These are phyloP conservation scores for Goniomonas avonlea DNA, from an alignment of 78 protist genomes.

Conservation along the genomic window DNA sequence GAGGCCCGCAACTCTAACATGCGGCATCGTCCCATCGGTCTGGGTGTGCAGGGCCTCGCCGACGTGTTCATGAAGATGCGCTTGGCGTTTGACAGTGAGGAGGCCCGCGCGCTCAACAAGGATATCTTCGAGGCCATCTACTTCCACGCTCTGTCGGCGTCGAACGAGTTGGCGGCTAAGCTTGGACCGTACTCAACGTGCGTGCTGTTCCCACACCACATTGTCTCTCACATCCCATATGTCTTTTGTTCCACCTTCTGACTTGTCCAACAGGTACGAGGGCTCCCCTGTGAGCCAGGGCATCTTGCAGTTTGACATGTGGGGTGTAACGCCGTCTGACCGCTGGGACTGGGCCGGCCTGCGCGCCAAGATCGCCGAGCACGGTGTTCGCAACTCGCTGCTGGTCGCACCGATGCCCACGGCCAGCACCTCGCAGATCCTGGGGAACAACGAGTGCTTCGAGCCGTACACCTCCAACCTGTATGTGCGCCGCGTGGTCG, in stretches of 20 bases:
- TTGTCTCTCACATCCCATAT: too few relatives aligned
- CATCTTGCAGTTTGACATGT: constrained; percentile 88
- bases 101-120: constrained; percentile 77
- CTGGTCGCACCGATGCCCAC: constrained; percentile 99
- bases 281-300: constrained; percentile 87
- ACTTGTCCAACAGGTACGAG: constrained; percentile 44
- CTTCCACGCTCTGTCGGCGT: constrained; percentile 47
- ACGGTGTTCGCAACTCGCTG: constrained; percentile 90
- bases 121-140: constrained; percentile 96
- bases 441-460: constrained; percentile 96
- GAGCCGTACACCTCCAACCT: constrained; percentile 97
- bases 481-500: constrained; percentile 85
- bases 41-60: constrained; percentile 95
- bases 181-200: constrained; percentile 65
- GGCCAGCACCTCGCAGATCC: constrained; percentile 95
- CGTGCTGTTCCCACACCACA: too few relatives aligned
- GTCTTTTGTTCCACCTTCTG: too few relatives aligned
- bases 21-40: constrained; percentile 93
- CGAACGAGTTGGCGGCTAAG: constrained; percentile 41
- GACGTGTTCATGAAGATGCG: constrained; percentile 82
- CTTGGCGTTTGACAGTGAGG: constrained; percentile 81
- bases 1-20: constrained; percentile 82
- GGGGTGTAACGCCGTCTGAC: constrained; percentile 74
- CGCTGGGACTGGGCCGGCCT: constrained; percentile 52
- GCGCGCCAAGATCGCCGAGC: background rate